These are phyloP conservation scores for Yamagishiella unicocca DNA, from an alignment of 139 green algal species.

Conservation along the genomic window DNA sequence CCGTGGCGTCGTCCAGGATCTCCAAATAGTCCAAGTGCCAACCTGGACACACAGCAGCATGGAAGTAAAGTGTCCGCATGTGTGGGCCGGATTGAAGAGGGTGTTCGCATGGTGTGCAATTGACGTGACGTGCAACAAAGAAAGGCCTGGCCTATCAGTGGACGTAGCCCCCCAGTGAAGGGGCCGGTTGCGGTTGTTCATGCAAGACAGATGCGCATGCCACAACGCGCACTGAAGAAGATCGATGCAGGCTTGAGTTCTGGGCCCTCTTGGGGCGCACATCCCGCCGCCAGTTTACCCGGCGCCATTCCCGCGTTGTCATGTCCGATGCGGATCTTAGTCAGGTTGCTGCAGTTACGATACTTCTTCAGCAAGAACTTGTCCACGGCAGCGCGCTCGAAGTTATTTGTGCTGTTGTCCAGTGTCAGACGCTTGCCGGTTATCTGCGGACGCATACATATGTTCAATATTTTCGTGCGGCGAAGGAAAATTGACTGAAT, in stretches of 20 bases:
- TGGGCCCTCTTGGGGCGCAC: too few species aligned
- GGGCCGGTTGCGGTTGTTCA: too few species aligned
- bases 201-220: too few species aligned
- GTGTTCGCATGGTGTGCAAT: too few species aligned
- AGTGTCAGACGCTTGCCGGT: conserved; percentile 51
- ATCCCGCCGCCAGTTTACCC: not conserved
- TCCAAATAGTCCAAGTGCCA: conserved; percentile 75
- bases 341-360: conserved; percentile 54
- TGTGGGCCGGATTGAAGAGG: too few species aligned
- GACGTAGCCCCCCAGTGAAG: too few species aligned
- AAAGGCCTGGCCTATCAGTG: too few species aligned
- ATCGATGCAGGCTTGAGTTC: too few species aligned
- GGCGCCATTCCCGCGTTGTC: conserved; percentile 55
- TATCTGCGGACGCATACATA: not conserved
- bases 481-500: not conserved
- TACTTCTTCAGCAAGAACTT: conserved; percentile 68
- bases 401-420: conserved; percentile 54
- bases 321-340: conserved; percentile 59
- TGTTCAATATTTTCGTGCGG: not conserved
- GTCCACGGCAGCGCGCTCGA: conserved; percentile 51
- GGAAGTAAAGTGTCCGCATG: too few species aligned
- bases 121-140: too few species aligned
- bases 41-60: too few species aligned
- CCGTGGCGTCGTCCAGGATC: conserved; percentile 58
- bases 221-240: too few species aligned